Base-by-base conservation (phyloP, 2,329 filamentous ascomycete genomes). In the Fusarium chlamydosporum region DNA sequence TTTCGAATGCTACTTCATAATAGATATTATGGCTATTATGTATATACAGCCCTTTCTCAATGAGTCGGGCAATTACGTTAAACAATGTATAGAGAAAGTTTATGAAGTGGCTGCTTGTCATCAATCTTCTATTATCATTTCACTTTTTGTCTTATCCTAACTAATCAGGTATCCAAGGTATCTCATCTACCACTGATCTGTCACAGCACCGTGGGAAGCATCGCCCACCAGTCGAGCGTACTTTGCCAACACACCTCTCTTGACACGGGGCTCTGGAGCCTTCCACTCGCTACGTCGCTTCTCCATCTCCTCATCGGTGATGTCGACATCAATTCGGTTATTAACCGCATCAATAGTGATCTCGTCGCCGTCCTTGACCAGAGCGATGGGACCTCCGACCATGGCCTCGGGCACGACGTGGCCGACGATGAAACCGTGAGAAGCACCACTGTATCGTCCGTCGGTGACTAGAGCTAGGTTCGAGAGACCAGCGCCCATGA, bases 391-490 rank as follows among this genome's bases (percentile, higher is more conserved):
- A 0, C 95, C 95, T 16, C 95, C 95, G 2, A 91, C 90, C 2
- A 92, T 93, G 1, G 95, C 95, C 80, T 98, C 95, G 4, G 95
- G 95, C 4, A 92, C 92, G 15, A 97, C 93, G 75, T 97, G 94
- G 1, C 95, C 95, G 16, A 98, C 93, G 75, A 97, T 96, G 79
- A 97, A 97, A 0, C 94, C 94, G 78, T 97, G 94, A 55, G 88
- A 92, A 3, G 94, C 95, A 33, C 95, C 95, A 46, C 88, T 91
- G 79, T 97, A 98, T 45, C 95, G 84, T 0, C 95, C 95, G 77
- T 98, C 95, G 0, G 95, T 98, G 48, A 98, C 93, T 15, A 98
- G 86, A 0, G 95, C 94, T 10, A 97, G 88, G 74, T 97, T 97
- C 53, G 85, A 92, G 53, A 98, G 83, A 13, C 92, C 92, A 1